Evolutionary conservation across 768 basidiomycete genomes (phyloP).

Genomic region (Clathrus columnatus): DNA sequence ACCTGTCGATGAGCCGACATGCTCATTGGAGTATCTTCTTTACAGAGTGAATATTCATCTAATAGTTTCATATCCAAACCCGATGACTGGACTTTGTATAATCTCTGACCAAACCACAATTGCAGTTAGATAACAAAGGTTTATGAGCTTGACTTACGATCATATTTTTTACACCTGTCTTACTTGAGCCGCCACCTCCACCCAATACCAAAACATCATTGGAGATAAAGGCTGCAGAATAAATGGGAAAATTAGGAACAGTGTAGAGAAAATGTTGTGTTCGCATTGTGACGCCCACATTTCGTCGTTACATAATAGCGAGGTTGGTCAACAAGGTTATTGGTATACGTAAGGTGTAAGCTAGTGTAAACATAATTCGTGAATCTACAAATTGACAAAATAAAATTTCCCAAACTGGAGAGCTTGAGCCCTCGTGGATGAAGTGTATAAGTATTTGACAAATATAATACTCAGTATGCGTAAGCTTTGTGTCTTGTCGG

Average conservation of each 20-base stretch:
- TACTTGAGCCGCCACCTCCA: conserved; percentile 77
- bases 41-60: conserved; percentile 68
- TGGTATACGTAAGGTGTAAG: too few species aligned
- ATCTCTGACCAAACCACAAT: conserved; percentile 39
- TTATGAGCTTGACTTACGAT: conserved; percentile 44
- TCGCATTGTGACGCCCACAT: conserved; percentile 53
- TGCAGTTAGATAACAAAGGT: neutral
- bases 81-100: conserved; percentile 55
- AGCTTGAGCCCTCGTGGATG: too few species aligned
- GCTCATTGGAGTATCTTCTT: conserved; percentile 97
- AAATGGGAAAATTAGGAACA: conserved; percentile 81
- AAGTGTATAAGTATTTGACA: too few species aligned
- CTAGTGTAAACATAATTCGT: too few species aligned
- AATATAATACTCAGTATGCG: neutral
- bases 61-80: conserved; percentile 44
- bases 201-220: conserved; percentile 70
- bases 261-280: conserved; percentile 69
- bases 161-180: conserved; percentile 90
- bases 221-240: conserved; percentile 72
- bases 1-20: conserved; percentile 65
- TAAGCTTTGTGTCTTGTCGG: neutral
- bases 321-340: too few species aligned
- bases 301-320: too few species aligned
- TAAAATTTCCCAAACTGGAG: too few species aligned
- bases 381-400: too few species aligned